Percentiles rank a stretch among this genome's conserved stretches.
Evolutionary conservation across 2,329 filamentous ascomycete genomes (phyloP).

Genomic region (Alternaria consortialis): DNA sequence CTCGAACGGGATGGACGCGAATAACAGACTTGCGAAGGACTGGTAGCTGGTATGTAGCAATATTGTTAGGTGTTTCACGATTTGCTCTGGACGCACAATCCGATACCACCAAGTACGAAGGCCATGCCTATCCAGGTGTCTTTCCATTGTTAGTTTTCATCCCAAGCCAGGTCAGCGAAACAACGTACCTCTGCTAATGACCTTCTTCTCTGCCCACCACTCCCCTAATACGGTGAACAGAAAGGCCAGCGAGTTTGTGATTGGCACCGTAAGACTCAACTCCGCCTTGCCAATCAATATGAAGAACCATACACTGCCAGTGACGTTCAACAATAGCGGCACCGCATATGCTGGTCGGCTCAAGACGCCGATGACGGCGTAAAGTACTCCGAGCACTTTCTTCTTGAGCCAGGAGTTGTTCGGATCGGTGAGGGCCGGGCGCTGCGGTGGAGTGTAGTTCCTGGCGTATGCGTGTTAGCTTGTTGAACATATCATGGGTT

Average conservation of each 20-base stretch:
- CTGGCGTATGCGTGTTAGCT: slow-evolving; percentile 12
- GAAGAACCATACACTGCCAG: slow-evolving; percentile 97
- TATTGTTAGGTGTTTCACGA: slow-evolving; percentile 23
- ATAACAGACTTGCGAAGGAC: slow-evolving; percentile 23
- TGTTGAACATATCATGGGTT: background rate
- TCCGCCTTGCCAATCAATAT: slow-evolving; percentile 91
- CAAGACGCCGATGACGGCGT: slow-evolving; percentile 80
- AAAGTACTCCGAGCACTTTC: slow-evolving; percentile 72
- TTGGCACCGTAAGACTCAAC: slow-evolving; percentile 89
- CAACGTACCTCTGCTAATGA: slow-evolving; percentile 78
- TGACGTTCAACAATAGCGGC: slow-evolving; percentile 86
- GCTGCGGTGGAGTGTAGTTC: slow-evolving; percentile 68
- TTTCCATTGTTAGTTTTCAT: slow-evolving; percentile 45
- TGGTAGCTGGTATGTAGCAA: slow-evolving; percentile 21
- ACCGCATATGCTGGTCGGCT: slow-evolving; percentile 84
- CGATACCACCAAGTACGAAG: slow-evolving; percentile 81
- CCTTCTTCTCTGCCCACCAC: slow-evolving; percentile 93
- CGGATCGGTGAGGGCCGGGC: slow-evolving; percentile 45
- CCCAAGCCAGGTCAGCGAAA: background rate
- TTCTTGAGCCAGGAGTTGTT: slow-evolving; percentile 67
- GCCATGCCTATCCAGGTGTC: slow-evolving; percentile 86
- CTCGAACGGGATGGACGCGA: background rate
- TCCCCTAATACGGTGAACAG: slow-evolving; percentile 95
- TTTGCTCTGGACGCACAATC: slow-evolving; percentile 76
- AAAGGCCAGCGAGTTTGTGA: slow-evolving; percentile 93